phyloP scores from a whole-genome alignment of 2,329 filamentous ascomycete species.

The Botrytis aclada region DNA sequence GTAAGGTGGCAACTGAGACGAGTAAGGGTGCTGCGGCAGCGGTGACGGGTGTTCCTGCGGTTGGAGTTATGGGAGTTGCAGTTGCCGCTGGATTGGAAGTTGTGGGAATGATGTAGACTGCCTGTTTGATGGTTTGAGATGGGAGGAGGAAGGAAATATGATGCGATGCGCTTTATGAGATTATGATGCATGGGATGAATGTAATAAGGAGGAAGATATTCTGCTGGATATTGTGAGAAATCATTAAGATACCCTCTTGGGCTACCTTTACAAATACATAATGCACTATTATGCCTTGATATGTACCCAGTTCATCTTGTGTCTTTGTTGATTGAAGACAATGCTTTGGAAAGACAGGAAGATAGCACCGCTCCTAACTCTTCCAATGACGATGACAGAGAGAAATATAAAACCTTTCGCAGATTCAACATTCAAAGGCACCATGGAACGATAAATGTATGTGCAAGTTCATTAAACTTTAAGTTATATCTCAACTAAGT shows the following conservation, averaged over 20 bases:
- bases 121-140: background rate
- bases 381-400: background rate
- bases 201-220: background rate
- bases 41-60: constrained; percentile 5
- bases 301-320: background rate
- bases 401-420: background rate
- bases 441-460: background rate
- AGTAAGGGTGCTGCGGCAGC: constrained; percentile 20
- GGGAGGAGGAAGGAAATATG: background rate
- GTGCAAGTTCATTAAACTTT: constrained; percentile 15
- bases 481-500: constrained; percentile 8
- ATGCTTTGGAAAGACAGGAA: background rate
- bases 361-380: background rate
- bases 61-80: constrained; percentile 23
- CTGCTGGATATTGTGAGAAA: background rate
- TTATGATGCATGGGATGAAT: background rate
- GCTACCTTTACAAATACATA: background rate
- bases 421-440: background rate
- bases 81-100: constrained; percentile 12
- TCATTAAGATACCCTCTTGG: background rate
- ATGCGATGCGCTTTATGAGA: background rate
- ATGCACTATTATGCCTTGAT: background rate
- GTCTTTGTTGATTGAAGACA: background rate
- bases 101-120: constrained; percentile 9
- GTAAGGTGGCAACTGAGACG: constrained; percentile 26